Base-by-base conservation (phyloP, 1,139 yeast species). In the Eremothecium gossypii region DNA sequence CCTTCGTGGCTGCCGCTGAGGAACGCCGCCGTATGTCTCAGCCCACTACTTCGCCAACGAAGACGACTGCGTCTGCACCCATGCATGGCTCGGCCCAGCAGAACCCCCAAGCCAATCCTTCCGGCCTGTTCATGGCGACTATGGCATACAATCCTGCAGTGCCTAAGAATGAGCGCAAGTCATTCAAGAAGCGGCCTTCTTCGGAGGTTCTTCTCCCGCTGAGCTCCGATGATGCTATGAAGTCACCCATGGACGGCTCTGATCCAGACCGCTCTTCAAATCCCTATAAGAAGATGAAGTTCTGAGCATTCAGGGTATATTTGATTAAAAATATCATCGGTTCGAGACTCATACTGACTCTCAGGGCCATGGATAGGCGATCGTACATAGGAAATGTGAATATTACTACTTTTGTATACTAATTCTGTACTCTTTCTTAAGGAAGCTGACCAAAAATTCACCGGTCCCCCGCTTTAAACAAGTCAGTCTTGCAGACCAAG, bases 1-100 rank as follows among this genome's bases (percentile, higher is more conserved):
- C 48, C 1, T 53, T 46, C 37, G 55, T 55, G 63, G 39, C 47
- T 8, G 43, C 46, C 6, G 41, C 36, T 9, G 33, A 31, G 30
- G 44, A 20, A 38, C 30, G 17, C 27, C 33, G 13, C 13, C 23
- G 14, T 17, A n/a, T 30, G 26, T 7, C 37, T 27, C 13, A 20
- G 39, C 33, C 43, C 26, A 27, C 8, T 10, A 20, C 10, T n/a
- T 9, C 30, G 6, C 27, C 41, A 10, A 30, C 29, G 6, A 29
- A 12, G 13, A 29, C 11, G 6, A n/a, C 31, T 29, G 13, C 11
- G 11, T 3, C 31, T 6, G 23, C 23, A 3, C 23, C 23, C 38
- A 8, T 30, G 41, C 27, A 11, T 36, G 8, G 20, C 43, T 8
- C 38, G 29, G 27, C 30, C 32, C 13, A 34, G 40, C 12, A 38